phyloP scores from a whole-genome alignment of 306 rosid genomes.

The Hylodesmum podocarpum region DNA sequence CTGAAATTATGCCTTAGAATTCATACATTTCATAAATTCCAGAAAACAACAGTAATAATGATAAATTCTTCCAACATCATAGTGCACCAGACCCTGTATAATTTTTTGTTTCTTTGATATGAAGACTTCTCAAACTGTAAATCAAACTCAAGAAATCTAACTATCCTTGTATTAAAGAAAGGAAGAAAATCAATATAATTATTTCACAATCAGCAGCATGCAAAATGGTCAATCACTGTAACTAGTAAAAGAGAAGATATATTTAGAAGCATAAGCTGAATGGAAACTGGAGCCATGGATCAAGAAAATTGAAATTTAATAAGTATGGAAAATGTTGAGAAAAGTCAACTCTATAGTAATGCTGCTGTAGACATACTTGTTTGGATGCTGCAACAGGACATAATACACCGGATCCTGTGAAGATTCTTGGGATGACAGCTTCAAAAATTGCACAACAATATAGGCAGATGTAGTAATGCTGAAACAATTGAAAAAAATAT shows the following conservation, averaged over 20 bases:
- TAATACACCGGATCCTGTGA: slow-evolving; percentile 63
- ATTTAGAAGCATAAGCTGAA: slow-evolving; percentile 3
- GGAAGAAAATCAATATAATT: neutral
- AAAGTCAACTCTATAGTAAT: slow-evolving; percentile 12
- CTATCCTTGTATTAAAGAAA: neutral
- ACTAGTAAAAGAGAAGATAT: neutral
- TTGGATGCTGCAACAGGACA: slow-evolving; percentile 59
- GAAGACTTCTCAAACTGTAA: neutral
- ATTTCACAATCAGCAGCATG: slow-evolving; percentile 2
- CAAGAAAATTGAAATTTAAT: neutral
- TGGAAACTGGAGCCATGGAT: neutral
- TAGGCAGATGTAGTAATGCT: slow-evolving; percentile 69
- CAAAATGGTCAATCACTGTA: neutral
- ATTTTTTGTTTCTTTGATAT: neutral
- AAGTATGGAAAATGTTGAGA: slow-evolving; percentile 9
- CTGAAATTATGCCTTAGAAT: neutral
- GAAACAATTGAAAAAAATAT: slow-evolving; percentile 16
- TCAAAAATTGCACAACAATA: slow-evolving; percentile 62
- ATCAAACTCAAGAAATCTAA: slow-evolving; percentile 17
- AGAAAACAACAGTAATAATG: too few relatives aligned
- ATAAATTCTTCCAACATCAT: neutral
- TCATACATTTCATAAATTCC: neutral
- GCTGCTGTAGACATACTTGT: slow-evolving; percentile 52
- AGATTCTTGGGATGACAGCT: slow-evolving; percentile 70
- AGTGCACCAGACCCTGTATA: neutral